Conservation (phyloP, 2,329 filamentous ascomycete species). For the Camptophora hylomeconis region DNA sequence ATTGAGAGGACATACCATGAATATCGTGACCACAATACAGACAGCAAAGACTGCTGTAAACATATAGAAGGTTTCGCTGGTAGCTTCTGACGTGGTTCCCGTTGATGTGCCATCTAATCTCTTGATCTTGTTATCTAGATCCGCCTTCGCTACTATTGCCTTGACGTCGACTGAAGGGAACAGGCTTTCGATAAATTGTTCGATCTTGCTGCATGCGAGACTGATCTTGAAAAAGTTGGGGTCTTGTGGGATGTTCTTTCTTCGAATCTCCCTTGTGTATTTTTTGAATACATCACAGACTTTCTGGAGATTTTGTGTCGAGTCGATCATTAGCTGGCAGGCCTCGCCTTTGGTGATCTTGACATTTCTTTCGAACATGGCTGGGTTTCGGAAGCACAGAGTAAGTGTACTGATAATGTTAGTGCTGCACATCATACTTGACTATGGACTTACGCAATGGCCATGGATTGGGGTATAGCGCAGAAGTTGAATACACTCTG, state of each 20-base stretch:
- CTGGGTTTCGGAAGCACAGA: constrained; percentile 79
- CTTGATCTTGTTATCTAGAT: constrained; percentile 37
- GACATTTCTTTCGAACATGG: constrained; percentile 73
- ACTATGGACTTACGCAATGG: too few relatives aligned
- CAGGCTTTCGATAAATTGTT: constrained; percentile 60
- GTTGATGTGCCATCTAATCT: too few relatives aligned
- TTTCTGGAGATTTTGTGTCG: constrained; percentile 74
- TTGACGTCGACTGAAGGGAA: constrained; percentile 72
- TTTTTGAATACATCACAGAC: constrained; percentile 71
- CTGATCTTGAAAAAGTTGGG: constrained; percentile 89
- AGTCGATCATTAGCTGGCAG: constrained; percentile 81
- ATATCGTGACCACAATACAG: constrained; percentile 55
- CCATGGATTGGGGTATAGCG: constrained; percentile 93
- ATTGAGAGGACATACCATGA: constrained; percentile 58
- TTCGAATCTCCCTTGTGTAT: constrained; percentile 70
- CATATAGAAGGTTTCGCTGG: constrained; percentile 48
- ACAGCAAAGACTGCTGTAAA: constrained; percentile 52
- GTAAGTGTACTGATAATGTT: too few relatives aligned
- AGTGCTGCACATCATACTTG: too few relatives aligned
- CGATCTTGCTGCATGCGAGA: constrained; percentile 72
- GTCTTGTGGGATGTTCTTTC: constrained; percentile 88
- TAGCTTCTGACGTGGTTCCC: constrained; percentile 31
- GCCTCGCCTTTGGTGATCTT: constrained; percentile 96
- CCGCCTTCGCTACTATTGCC: constrained; percentile 34
- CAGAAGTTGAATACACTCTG: constrained; percentile 99